These are phyloP conservation scores for Colletotrichum coccodes DNA, from an alignment of 2,329 filamentous ascomycete species.

Conservation along the genomic window DNA sequence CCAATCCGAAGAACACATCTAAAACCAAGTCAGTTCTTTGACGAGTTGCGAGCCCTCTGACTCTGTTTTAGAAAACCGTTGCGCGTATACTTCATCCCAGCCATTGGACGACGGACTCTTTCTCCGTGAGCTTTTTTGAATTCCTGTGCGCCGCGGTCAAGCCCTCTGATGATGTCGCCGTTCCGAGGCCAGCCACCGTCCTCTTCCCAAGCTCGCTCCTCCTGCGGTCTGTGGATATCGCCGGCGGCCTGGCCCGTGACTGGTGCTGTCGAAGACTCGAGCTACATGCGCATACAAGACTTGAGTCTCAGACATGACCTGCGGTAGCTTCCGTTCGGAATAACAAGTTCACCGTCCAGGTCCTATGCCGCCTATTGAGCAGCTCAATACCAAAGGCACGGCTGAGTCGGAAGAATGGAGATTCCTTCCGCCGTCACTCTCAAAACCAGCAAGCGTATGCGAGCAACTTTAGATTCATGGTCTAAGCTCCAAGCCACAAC, in stretches of 20 bases:
- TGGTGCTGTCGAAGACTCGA: not conserved
- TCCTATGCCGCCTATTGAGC: not conserved
- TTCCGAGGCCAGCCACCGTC: not conserved
- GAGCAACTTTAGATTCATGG: not conserved
- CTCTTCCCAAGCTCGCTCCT: not conserved
- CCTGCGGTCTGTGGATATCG: not conserved
- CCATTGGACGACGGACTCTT: not conserved
- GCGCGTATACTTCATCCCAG: slow-evolving; percentile 4
- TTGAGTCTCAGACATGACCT: not conserved
- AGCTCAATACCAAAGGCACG: not conserved
- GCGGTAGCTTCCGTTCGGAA: not conserved
- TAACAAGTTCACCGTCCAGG: not conserved
- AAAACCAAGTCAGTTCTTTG: not conserved
- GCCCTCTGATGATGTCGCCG: not conserved
- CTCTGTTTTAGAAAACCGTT: slow-evolving; percentile 24
- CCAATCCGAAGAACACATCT: not conserved
- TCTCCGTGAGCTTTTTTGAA: not conserved
- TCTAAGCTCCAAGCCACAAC: not conserved
- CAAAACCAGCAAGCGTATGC: too few species aligned
- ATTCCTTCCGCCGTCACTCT: too few species aligned
- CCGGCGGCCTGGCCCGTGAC: not conserved
- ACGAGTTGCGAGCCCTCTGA: slow-evolving; percentile 7
- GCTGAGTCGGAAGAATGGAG: not conserved
- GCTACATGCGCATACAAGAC: not conserved
- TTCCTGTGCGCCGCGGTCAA: not conserved